Base-by-base conservation (phyloP, 2,329 filamentous ascomycete genomes). In the Aureobasidium sp. region DNA sequence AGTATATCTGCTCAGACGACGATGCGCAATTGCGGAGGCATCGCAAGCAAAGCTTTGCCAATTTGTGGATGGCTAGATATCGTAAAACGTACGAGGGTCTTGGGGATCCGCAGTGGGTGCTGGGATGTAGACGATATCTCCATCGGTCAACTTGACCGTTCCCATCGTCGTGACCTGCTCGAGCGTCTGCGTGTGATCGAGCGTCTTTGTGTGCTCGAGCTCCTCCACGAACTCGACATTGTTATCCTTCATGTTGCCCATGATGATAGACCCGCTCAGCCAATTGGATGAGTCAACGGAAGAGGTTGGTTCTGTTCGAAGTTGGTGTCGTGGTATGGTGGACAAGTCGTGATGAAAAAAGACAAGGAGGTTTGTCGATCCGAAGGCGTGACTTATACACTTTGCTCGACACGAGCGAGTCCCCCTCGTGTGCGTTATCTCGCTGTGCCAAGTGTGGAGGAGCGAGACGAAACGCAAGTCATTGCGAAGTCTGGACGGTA, bases 71-170 rank as follows among this genome's bases (percentile, higher is more conserved):
- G 15, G 12, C 39, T n/a, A n/a, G n/a, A 41, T 17, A 11, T 42
- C 8, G 15, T 2, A 39, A 39, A 4, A 45, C 42, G 42, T 45
- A 45, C 42, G n/a, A 44, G 34, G 37, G 56, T 63, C 64, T 42
- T 62, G 60, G 2, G 62, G 62, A 44, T 65, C 62, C 1, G 62
- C 49, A 7, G 62, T 60, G 11, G 64, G 64, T 14, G 60, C 41
- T 5, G 64, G 62, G 9, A 65, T 57, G 34, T 59, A 63, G 15
- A 65, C 62, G 25, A 47, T 56, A 67, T 63, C 11, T 71, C 70
- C 64, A 45, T 72, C 70, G 5, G 67, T 69, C 60, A 73, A 62
- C 14, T 65, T 70, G 31, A 73, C 69, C 0, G 70, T 72, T 12
- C 72, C 72, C 66, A 72, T 72, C 1, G 65, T 65, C 22, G 29